Conservation (phyloP, 1,139 yeast species). For the Diutina rugosa region DNA sequence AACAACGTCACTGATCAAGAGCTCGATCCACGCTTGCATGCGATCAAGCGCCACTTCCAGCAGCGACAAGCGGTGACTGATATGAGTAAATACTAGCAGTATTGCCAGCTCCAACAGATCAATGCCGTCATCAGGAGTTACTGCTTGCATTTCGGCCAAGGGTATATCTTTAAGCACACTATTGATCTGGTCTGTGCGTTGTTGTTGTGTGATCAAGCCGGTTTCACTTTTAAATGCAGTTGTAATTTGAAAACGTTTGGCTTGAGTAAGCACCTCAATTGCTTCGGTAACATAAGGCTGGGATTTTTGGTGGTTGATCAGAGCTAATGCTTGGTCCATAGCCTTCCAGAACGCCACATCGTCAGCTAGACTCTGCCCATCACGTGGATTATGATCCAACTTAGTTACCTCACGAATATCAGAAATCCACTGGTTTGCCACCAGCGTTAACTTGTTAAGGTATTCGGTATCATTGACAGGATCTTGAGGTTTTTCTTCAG, state of each 20-base stretch:
- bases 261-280: slow-evolving; percentile 47
- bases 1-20: background rate
- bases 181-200: background rate
- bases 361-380: slow-evolving; percentile 37
- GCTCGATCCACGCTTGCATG: background rate
- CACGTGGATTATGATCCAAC: slow-evolving; percentile 36
- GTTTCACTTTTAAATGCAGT: slow-evolving; percentile 62
- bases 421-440: slow-evolving; percentile 63
- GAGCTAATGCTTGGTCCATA: slow-evolving; percentile 47
- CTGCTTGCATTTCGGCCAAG: background rate
- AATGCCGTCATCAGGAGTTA: background rate
- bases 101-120: background rate
- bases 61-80: background rate
- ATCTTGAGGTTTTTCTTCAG: background rate
- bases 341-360: slow-evolving; percentile 76
- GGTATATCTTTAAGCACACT: background rate
- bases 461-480: slow-evolving; percentile 32
- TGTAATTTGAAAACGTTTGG: slow-evolving; percentile 73
- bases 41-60: background rate
- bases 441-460: slow-evolving; percentile 52
- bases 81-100: background rate
- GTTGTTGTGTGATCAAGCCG: slow-evolving; percentile 28
- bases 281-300: slow-evolving; percentile 46
- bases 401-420: slow-evolving; percentile 47
- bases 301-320: slow-evolving; percentile 47